phyloP scores from a whole-genome alignment of 495 filamentous ascomycete genomes.

The Trichoderma reesei region DNA sequence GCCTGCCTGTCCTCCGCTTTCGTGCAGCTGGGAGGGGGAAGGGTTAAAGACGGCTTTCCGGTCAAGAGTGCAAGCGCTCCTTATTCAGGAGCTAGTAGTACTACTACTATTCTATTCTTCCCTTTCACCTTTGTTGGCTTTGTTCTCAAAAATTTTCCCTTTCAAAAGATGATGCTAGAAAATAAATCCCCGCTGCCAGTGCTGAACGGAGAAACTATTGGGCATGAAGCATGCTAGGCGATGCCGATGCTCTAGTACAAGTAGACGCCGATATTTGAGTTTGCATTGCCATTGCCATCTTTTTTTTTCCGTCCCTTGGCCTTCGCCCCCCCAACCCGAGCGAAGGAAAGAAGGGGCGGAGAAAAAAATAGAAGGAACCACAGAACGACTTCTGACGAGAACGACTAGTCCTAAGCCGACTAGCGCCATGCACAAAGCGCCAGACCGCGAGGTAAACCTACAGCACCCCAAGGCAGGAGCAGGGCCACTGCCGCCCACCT shows the following conservation, averaged over 20 bases:
- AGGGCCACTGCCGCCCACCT: neutral
- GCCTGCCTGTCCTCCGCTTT: neutral
- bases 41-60: slow-evolving; percentile 1
- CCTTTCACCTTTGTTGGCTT: neutral
- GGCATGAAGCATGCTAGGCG: neutral
- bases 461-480: too few species aligned
- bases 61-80: neutral
- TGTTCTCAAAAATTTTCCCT: neutral
- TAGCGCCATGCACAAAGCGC: too few species aligned
- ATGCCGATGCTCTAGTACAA: neutral
- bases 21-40: neutral
- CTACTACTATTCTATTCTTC: neutral
- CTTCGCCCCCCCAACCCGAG: neutral
- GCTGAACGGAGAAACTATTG: neutral
- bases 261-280: neutral
- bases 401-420: too few species aligned
- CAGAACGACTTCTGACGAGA: neutral
- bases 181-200: neutral
- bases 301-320: neutral
- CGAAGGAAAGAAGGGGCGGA: neutral
- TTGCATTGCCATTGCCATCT: neutral
- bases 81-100: neutral
- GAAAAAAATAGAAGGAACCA: slow-evolving; percentile 2
- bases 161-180: neutral
- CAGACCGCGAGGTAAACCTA: too few species aligned